Evolutionary conservation across 1,139 yeast species (phyloP).

Genomic region (Saccharomyces pastorianus): DNA sequence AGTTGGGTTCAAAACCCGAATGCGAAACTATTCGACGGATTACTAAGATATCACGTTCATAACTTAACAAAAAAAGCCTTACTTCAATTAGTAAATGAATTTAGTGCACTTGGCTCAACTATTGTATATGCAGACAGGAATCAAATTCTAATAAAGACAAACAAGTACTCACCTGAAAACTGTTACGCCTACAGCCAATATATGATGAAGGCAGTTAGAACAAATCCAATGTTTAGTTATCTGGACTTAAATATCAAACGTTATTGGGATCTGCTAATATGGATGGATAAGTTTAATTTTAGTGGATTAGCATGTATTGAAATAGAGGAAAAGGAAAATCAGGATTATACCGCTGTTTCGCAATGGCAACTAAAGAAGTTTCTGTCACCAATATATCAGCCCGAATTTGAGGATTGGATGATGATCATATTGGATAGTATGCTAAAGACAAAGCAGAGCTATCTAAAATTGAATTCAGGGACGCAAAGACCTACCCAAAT

Average conservation of each 20-base stretch:
- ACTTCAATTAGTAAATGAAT: conserved; percentile 73
- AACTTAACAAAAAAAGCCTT: conserved; percentile 79
- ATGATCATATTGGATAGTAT: conserved; percentile 67
- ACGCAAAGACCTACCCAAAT: conserved; percentile 66
- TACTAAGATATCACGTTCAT: conserved; percentile 79
- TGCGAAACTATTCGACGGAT: conserved; percentile 67
- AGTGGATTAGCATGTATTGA: conserved; percentile 73
- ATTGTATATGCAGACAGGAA: conserved; percentile 78
- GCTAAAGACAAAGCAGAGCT: conserved; percentile 44
- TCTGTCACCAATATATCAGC: conserved; percentile 65
- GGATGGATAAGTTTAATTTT: conserved; percentile 91
- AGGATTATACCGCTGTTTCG: conserved; percentile 51
- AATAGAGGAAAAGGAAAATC: conserved; percentile 50
- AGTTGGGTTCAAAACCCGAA: conserved; percentile 79
- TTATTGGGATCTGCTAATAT: conserved; percentile 84
- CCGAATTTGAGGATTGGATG: conserved; percentile 85
- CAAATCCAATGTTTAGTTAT: conserved; percentile 75
- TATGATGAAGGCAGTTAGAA: conserved; percentile 66
- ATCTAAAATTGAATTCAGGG: conserved; percentile 34
- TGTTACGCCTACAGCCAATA: conserved; percentile 93
- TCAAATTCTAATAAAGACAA: conserved; percentile 63
- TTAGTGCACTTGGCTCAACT: conserved; percentile 65
- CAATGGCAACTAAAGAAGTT: conserved; percentile 77
- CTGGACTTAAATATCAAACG: conserved; percentile 65
- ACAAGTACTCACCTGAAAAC: conserved; percentile 72